Evolutionary conservation across 805 yeast genomes (phyloP).

Genomic region (Starmerella riodocensis): DNA sequence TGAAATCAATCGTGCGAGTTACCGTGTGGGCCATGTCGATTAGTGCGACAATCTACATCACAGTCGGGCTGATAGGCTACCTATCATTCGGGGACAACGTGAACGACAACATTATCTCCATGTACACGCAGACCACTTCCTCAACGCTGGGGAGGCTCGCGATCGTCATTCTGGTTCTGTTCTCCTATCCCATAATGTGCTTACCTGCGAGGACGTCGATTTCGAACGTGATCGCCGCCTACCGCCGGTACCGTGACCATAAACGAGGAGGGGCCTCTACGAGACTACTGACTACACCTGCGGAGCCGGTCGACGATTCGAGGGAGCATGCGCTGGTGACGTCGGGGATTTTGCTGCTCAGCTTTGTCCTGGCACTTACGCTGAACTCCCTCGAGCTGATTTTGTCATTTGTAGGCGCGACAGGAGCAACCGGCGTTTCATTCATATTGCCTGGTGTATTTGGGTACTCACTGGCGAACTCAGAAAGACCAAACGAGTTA

Average conservation of each 20-base stretch:
- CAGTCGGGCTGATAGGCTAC: conserved; percentile 74
- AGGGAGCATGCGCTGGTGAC: conserved; percentile 32
- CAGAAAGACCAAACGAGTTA: conserved; percentile 15
- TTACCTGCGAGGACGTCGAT: conserved; percentile 82
- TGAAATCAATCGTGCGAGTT: conserved; percentile 35
- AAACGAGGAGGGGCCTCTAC: conserved; percentile 1
- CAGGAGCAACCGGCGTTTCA: conserved; percentile 85
- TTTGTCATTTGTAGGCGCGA: conserved; percentile 78
- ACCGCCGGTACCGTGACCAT: conserved; percentile 4
- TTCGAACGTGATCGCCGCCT: conserved; percentile 50
- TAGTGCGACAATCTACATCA: conserved; percentile 49
- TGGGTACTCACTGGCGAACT: conserved; percentile 59
- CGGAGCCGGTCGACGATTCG: conserved; percentile 2
- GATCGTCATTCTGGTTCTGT: conserved; percentile 63
- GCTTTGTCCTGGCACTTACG: conserved; percentile 52
- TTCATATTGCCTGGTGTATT: conserved; percentile 82
- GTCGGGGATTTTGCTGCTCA: conserved; percentile 34
- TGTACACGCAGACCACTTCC: conserved; percentile 53
- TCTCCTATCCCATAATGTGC: conserved; percentile 80
- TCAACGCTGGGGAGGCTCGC: conserved; percentile 70
- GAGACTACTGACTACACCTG: conserved; percentile 4
- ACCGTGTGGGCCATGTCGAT: conserved; percentile 42
- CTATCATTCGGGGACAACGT: conserved; percentile 74
- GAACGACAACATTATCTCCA: conserved; percentile 62
- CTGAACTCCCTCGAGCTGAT: conserved; percentile 69